Conservation (phyloP, 345 rosid genomes). For the Aurinia saxatilis region DNA sequence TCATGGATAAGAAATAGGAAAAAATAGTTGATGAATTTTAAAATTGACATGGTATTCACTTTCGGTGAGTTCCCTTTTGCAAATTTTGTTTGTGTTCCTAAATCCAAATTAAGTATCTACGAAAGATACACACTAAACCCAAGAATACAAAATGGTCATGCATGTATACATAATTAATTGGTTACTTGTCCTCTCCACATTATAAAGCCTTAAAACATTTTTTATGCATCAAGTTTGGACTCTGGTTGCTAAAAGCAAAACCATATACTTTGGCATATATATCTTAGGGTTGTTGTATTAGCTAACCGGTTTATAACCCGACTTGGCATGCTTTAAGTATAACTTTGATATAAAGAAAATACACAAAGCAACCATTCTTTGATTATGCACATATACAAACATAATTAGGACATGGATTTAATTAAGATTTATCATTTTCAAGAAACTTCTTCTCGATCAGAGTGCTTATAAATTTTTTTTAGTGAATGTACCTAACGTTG, state of each 20-base stretch:
- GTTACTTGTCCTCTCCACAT: conserved; percentile 9
- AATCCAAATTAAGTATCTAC: conserved; percentile 23
- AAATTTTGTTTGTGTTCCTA: not conserved
- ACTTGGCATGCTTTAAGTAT: not conserved
- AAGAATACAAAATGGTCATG: not conserved
- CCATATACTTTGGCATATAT: not conserved
- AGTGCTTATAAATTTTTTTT: not conserved
- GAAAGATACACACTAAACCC: conserved; percentile 13
- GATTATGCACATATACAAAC: not conserved
- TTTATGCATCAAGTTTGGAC: not conserved
- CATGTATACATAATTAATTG: not conserved
- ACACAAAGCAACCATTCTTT: not conserved
- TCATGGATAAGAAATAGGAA: not conserved
- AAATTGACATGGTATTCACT: not conserved
- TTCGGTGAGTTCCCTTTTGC: conserved; percentile 9
- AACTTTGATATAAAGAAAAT: not conserved
- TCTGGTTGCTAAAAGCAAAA: not conserved
- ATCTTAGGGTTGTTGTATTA: not conserved
- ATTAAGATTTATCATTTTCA: too few species aligned
- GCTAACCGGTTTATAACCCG: too few species aligned
- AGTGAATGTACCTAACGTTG: conserved; percentile 1
- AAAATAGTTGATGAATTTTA: not conserved
- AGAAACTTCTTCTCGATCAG: not conserved
- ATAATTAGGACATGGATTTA: not conserved
- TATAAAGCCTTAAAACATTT: not conserved